These are phyloP conservation scores for Suillus clintonianus DNA, from an alignment of 768 basidiomycete species.

Conservation along the genomic window DNA sequence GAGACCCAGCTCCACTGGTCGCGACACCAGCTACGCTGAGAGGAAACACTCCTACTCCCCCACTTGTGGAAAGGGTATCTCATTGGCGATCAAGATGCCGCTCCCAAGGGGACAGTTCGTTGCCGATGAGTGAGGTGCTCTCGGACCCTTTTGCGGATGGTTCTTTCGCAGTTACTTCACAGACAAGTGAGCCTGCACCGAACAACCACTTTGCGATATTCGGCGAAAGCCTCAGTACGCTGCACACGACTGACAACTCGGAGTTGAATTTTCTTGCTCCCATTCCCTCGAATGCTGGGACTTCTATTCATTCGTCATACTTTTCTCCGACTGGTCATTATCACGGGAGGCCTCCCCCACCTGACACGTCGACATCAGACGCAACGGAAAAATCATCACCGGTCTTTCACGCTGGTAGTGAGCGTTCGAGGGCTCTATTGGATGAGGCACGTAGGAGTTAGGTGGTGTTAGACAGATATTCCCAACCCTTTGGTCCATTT, in stretches of 20 bases:
- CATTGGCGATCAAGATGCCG: background rate
- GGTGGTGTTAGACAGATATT: background rate
- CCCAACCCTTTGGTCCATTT: background rate
- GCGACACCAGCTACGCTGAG: background rate
- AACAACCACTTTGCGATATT: conserved; percentile 6
- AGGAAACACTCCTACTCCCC: conserved; percentile 2
- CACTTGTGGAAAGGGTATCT: background rate
- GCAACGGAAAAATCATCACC: background rate
- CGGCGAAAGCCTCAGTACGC: background rate
- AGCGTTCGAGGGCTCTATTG: conserved; percentile 17
- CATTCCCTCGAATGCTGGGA: background rate
- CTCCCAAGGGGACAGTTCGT: conserved; percentile 10
- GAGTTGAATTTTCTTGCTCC: conserved; percentile 20
- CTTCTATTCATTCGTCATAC: conserved; percentile 3
- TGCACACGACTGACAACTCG: conserved; percentile 17
- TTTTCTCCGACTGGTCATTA: conserved; percentile 23
- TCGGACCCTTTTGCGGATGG: conserved; percentile 21
- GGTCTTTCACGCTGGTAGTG: conserved; percentile 4
- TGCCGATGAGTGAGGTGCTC: conserved; percentile 9
- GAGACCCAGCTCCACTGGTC: conserved; percentile 1
- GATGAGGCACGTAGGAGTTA: conserved; percentile 14
- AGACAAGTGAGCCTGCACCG: conserved; percentile 6
- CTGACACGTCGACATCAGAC: background rate
- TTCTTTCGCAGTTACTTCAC: conserved; percentile 11
- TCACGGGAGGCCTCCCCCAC: conserved; percentile 1